These are phyloP conservation scores for Cupressus sempervirens DNA, from an alignment of 75 land plant species.

Conservation along the genomic window DNA sequence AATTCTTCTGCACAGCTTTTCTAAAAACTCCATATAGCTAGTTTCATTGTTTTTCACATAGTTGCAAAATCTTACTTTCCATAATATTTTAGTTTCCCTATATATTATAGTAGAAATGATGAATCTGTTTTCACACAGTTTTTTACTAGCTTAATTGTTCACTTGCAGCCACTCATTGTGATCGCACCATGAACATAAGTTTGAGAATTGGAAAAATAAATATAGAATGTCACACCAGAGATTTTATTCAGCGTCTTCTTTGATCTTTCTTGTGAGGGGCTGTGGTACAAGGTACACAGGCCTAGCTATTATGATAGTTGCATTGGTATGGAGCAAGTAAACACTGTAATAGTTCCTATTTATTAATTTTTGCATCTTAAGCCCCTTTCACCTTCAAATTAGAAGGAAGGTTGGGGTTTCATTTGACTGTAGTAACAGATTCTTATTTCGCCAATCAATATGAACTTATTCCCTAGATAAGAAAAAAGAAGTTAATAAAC, in stretches of 20 bases:
- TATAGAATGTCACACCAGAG: background rate
- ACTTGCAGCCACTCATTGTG: conserved; percentile 9
- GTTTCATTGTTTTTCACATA: background rate
- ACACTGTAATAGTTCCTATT: background rate
- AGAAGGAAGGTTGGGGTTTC: background rate
- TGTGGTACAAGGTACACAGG: background rate
- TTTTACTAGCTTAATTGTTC: background rate
- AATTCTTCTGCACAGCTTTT: too few species aligned
- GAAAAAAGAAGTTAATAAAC: conserved; percentile 3
- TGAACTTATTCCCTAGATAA: background rate
- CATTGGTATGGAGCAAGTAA: background rate
- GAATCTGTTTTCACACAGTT: background rate
- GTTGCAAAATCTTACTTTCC: background rate
- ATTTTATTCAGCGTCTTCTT: background rate
- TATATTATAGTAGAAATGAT: background rate
- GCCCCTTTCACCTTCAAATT: background rate
- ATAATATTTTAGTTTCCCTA: background rate
- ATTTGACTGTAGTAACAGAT: background rate
- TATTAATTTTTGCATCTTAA: background rate
- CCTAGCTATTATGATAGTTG: conserved; percentile 2
- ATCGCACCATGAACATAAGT: background rate
- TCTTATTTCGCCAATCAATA: background rate
- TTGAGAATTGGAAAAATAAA: background rate
- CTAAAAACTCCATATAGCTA: too few species aligned
- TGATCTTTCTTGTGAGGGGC: background rate